Evolutionary conservation across 1,139 yeast genomes (phyloP).

Genomic region (Kazachstania sp.): DNA sequence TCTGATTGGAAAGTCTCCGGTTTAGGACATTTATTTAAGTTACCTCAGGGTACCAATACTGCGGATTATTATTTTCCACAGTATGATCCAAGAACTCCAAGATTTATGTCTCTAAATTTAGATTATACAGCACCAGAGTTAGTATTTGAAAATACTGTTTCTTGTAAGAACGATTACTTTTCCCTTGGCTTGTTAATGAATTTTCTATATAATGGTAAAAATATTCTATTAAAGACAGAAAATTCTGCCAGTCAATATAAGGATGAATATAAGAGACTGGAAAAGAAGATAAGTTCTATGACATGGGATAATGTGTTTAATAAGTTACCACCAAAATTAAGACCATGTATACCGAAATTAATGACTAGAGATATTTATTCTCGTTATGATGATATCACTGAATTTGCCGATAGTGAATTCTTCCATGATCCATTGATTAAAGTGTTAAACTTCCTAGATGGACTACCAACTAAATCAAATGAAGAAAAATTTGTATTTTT

Average conservation of each 20-base stretch:
- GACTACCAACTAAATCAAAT: conserved; percentile 63
- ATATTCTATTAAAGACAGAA: conserved; percentile 38
- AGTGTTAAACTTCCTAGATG: conserved; percentile 77
- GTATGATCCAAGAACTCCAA: conserved; percentile 66
- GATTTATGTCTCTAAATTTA: conserved; percentile 59
- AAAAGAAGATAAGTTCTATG: conserved; percentile 37
- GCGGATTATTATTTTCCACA: conserved; percentile 34
- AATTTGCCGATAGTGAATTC: conserved; percentile 27
- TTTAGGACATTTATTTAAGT: conserved; percentile 41
- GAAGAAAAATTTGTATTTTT: conserved; percentile 65
- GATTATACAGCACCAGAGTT: conserved; percentile 75
- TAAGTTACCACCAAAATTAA: conserved; percentile 39
- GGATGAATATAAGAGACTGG: conserved; percentile 37
- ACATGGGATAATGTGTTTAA: conserved; percentile 42
- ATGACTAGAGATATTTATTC: conserved; percentile 33
- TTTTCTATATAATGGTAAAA: conserved; percentile 48
- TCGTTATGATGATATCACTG: conserved; percentile 28
- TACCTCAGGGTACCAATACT: conserved; percentile 37
- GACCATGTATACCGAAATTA: conserved; percentile 34
- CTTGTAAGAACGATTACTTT: conserved; percentile 71
- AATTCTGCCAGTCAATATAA: conserved; percentile 43
- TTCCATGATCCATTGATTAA: conserved; percentile 71
- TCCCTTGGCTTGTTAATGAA: conserved; percentile 69
- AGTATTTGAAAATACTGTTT: conserved; percentile 49
- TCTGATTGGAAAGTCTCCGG: conserved; percentile 95